These are phyloP conservation scores for Polygonum aviculare DNA, from an alignment of 148 eudicot species.

Conservation along the genomic window DNA sequence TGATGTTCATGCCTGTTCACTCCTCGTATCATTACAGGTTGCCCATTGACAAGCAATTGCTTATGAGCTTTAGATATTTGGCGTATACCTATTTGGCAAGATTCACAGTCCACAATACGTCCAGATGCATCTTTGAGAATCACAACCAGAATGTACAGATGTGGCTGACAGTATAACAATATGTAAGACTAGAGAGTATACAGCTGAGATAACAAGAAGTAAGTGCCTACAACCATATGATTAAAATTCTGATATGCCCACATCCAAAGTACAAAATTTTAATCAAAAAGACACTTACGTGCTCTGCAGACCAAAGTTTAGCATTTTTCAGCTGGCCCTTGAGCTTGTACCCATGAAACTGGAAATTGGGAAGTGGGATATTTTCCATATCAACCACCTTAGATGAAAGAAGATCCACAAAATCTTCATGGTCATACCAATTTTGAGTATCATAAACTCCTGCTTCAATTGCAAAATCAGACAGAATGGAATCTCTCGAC, in stretches of 20 bases:
- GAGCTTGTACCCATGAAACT: slow-evolving; percentile 62
- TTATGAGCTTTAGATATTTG: slow-evolving; percentile 73
- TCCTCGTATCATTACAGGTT: slow-evolving; percentile 74
- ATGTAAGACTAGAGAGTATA: not conserved
- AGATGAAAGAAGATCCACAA: slow-evolving; percentile 45
- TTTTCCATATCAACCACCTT: slow-evolving; percentile 47
- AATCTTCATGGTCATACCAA: slow-evolving; percentile 31
- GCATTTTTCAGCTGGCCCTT: slow-evolving; percentile 60
- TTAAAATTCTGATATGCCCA: not conserved
- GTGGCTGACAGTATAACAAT: slow-evolving; percentile 52
- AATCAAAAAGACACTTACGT: slow-evolving; percentile 27
- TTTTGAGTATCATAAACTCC: slow-evolving; percentile 54
- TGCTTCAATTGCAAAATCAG: slow-evolving; percentile 62
- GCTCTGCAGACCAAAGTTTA: slow-evolving; percentile 91
- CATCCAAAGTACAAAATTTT: not conserved
- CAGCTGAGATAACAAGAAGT: not conserved
- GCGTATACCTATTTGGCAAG: slow-evolving; percentile 82
- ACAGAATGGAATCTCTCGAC: slow-evolving; percentile 32
- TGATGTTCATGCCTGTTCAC: slow-evolving; percentile 96
- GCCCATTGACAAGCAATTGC: slow-evolving; percentile 90
- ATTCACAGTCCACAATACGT: slow-evolving; percentile 73
- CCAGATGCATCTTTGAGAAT: slow-evolving; percentile 79
- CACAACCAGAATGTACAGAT: slow-evolving; percentile 77
- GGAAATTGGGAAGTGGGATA: slow-evolving; percentile 31
- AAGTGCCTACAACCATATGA: not conserved